Evolutionary conservation across 495 filamentous ascomycete species (phyloP).

Genomic region (Penicillium cataractarum): DNA sequence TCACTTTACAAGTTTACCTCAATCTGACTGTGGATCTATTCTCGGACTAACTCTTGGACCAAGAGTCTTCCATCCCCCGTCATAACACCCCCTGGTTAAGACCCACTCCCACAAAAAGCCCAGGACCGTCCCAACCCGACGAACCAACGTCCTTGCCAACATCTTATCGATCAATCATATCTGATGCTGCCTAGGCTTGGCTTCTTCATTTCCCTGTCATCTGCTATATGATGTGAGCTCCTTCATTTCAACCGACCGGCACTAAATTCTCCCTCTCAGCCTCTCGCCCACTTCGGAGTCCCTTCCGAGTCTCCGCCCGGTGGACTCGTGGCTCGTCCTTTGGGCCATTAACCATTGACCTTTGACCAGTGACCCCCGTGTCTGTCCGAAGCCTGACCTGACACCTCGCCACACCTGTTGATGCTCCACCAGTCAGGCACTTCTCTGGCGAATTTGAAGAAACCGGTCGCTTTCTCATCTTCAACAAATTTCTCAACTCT

Average conservation of each 20-base stretch:
- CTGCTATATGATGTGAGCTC: neutral
- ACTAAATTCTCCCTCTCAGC: neutral
- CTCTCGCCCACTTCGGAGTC: neutral
- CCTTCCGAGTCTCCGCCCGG: neutral
- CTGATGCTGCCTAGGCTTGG: slow-evolving; percentile 17
- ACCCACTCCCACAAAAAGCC: neutral
- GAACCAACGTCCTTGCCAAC: slow-evolving; percentile 15
- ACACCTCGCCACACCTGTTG: neutral
- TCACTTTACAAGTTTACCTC: neutral
- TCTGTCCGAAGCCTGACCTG: neutral
- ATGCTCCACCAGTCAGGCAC: neutral
- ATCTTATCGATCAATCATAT: slow-evolving; percentile 37
- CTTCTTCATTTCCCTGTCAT: neutral
- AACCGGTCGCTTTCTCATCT: neutral
- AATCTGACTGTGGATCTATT: too few relatives aligned
- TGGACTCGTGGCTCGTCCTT: neutral
- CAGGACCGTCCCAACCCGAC: slow-evolving; percentile 1
- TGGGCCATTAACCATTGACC: neutral
- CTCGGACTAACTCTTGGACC: neutral
- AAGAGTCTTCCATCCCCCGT: neutral
- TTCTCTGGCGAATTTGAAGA: neutral
- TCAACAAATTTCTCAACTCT: neutral
- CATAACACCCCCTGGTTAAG: neutral
- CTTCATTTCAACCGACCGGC: neutral
- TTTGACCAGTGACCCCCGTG: neutral